These are phyloP conservation scores for Starmerella riodocensis DNA, from an alignment of 805 yeast species.

Conservation along the genomic window DNA sequence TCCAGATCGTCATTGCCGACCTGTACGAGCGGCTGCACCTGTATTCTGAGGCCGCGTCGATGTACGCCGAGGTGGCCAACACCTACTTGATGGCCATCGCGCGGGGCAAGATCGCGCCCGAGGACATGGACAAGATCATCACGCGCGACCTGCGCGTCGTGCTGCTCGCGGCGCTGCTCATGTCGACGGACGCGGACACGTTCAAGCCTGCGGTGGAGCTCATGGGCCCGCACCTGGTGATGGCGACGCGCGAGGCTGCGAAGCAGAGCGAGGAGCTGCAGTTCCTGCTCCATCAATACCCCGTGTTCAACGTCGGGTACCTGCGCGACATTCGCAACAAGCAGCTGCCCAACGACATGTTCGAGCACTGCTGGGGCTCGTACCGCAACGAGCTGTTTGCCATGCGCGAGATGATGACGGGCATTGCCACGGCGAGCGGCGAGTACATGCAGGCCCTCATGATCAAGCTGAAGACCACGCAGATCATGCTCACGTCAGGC, in stretches of 20 bases:
- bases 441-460: slow-evolving; percentile 49
- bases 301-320: slow-evolving; percentile 12
- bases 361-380: slow-evolving; percentile 13
- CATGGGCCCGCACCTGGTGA: slow-evolving; percentile 44
- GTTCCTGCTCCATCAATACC: slow-evolving; percentile 16
- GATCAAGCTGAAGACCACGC: slow-evolving; percentile 49
- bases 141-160: slow-evolving; percentile 60
- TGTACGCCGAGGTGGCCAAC: slow-evolving; percentile 51
- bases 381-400: slow-evolving; percentile 67
- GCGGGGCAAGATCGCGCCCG: slow-evolving; percentile 33
- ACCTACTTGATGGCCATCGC: slow-evolving; percentile 41
- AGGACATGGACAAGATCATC: slow-evolving; percentile 42
- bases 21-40: slow-evolving; percentile 62
- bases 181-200: slow-evolving; percentile 11
- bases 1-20: slow-evolving; percentile 75
- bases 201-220: slow-evolving; percentile 29
- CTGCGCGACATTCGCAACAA: slow-evolving; percentile 13
- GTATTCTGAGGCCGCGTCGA: slow-evolving; percentile 48
- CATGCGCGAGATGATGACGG: slow-evolving; percentile 62
- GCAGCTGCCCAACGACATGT: slow-evolving; percentile 10
- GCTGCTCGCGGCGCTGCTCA: slow-evolving; percentile 46
- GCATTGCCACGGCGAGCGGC: slow-evolving; percentile 56
- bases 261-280: slow-evolving; percentile 20
- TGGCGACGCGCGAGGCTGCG: slow-evolving; percentile 56
- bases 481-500: slow-evolving; percentile 63